Conservation (phyloP, 441 rosid species). For the Pelargonium cotyledonis region DNA sequence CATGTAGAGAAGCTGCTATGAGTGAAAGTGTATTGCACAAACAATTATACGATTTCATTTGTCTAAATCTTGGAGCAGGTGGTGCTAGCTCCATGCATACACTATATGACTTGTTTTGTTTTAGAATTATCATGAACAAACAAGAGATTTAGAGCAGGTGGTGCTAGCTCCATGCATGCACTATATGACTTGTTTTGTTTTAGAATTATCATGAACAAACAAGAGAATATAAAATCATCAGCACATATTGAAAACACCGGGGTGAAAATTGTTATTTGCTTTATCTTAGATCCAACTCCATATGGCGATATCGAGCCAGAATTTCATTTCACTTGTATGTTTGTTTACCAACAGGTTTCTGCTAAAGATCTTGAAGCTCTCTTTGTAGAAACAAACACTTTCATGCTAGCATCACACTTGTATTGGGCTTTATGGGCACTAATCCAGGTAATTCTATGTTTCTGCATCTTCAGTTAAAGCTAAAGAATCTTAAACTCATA, state of each 20-base stretch:
- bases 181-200: neutral
- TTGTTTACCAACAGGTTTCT: constrained; percentile 40
- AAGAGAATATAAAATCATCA: neutral
- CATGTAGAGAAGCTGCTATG: neutral
- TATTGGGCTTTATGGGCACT: constrained; percentile 95
- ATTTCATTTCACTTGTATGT: neutral
- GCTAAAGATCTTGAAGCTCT: constrained; percentile 56
- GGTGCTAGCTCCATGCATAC: neutral
- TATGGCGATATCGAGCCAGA: neutral
- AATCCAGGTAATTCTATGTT: constrained; percentile 60
- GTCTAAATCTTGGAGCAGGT: neutral
- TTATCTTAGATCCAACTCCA: neutral
- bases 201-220: neutral
- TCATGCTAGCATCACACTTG: constrained; percentile 72
- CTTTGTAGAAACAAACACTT: constrained; percentile 60
- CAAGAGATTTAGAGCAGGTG: neutral
- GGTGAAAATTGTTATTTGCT: neutral
- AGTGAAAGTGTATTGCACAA: neutral
- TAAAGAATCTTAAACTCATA: neutral
- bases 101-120: neutral
- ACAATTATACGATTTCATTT: neutral
- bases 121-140: neutral
- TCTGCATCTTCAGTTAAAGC: constrained; percentile 1
- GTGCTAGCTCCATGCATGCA: neutral
- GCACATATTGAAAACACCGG: neutral